Percentiles rank a stretch among this genome's conserved stretches.
phyloP scores from a whole-genome alignment of 805 yeast species.

The Suhomyces kilbournensis region DNA sequence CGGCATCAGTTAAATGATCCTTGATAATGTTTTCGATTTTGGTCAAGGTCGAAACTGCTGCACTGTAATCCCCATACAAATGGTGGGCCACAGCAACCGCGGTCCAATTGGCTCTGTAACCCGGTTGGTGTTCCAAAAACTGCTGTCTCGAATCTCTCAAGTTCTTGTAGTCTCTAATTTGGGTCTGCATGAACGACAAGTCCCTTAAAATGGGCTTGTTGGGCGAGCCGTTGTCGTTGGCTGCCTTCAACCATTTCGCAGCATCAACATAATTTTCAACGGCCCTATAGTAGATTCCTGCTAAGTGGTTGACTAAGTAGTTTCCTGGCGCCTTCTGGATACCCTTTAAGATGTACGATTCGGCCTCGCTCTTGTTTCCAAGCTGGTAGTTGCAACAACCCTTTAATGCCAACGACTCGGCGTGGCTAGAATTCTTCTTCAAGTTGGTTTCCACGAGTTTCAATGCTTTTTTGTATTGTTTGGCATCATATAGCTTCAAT shows the following conservation, averaged over 20 bases:
- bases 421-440: slow-evolving; percentile 71
- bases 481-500: slow-evolving; percentile 73
- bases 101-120: slow-evolving; percentile 89
- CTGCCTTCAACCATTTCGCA: slow-evolving; percentile 69
- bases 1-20: slow-evolving; percentile 64
- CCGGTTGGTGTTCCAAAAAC: slow-evolving; percentile 70
- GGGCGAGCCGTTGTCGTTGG: slow-evolving; percentile 72
- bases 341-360: slow-evolving; percentile 58
- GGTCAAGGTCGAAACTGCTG: slow-evolving; percentile 68
- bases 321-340: slow-evolving; percentile 55
- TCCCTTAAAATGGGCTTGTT: slow-evolving; percentile 82
- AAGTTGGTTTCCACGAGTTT: slow-evolving; percentile 71
- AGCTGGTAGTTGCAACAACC: slow-evolving; percentile 64
- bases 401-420: slow-evolving; percentile 81
- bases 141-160: slow-evolving; percentile 62
- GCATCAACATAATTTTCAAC: slow-evolving; percentile 72
- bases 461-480: slow-evolving; percentile 83
- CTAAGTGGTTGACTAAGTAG: slow-evolving; percentile 76
- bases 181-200: slow-evolving; percentile 74
- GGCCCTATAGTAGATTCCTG: slow-evolving; percentile 78
- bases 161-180: slow-evolving; percentile 67
- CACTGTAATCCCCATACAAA: slow-evolving; percentile 60
- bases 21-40: slow-evolving; percentile 74
- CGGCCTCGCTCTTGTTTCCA: slow-evolving; percentile 63
- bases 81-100: slow-evolving; percentile 83